Evolutionary conservation across 495 filamentous ascomycete species (phyloP).

Genomic region (Penicillium tannophilum): DNA sequence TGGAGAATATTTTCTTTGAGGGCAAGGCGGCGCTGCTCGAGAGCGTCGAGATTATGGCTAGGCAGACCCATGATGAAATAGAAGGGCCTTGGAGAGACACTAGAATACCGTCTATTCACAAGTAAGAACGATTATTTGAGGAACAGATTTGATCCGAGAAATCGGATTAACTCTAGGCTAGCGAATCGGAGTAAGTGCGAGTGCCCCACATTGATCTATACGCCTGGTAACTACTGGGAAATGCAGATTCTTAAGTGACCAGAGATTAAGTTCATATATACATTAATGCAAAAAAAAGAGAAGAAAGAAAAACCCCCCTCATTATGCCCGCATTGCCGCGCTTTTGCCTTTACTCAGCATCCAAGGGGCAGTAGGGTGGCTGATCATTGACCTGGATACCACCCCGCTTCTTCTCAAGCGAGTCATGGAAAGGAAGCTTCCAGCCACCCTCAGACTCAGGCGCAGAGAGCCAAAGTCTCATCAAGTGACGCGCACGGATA

Average conservation of each 20-base stretch:
- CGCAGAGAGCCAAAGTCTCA: slow-evolving; percentile 76
- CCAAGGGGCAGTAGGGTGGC: slow-evolving; percentile 60
- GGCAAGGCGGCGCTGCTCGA: slow-evolving; percentile 74
- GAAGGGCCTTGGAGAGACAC: neutral
- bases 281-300: neutral
- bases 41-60: slow-evolving; percentile 37
- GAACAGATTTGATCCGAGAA: neutral
- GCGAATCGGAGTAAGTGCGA: neutral
- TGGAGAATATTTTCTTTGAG: slow-evolving; percentile 76
- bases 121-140: neutral
- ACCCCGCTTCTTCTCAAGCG: slow-evolving; percentile 72
- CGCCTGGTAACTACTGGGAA: too few species aligned
- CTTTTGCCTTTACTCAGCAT: slow-evolving; percentile 58
- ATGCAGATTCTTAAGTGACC: too few species aligned
- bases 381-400: slow-evolving; percentile 80
- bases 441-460: slow-evolving; percentile 80
- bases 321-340: neutral
- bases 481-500: slow-evolving; percentile 65
- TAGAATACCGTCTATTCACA: neutral
- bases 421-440: slow-evolving; percentile 74
- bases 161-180: neutral
- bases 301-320: too few species aligned
- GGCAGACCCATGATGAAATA: slow-evolving; percentile 35
- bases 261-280: neutral
- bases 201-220: too few species aligned